Conservation (phyloP, 345 rosid species). For the Euphorbia peplus region DNA sequence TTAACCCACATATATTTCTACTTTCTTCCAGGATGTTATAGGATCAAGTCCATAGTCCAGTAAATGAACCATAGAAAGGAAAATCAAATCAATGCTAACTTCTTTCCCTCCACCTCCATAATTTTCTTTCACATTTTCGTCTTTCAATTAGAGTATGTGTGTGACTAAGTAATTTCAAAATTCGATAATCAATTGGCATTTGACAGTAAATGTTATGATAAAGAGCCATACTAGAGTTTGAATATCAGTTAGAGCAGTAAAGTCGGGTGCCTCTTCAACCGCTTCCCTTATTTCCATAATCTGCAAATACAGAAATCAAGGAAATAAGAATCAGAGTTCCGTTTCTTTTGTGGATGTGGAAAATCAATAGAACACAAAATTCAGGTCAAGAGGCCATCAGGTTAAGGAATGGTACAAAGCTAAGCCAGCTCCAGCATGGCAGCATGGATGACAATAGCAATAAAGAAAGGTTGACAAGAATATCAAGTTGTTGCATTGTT, state of each 20-base stretch:
- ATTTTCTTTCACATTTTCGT: neutral
- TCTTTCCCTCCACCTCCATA: neutral
- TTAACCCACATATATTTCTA: too few species aligned
- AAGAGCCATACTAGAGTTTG: slow-evolving; percentile 49
- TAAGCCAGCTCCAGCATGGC: neutral
- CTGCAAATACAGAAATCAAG: slow-evolving; percentile 35
- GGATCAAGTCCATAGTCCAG: neutral
- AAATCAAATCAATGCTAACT: neutral
- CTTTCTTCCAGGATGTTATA: too few species aligned
- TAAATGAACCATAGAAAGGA: neutral
- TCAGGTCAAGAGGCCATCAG: neutral
- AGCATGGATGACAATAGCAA: neutral
- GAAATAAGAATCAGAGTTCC: neutral
- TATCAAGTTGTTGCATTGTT: too few species aligned
- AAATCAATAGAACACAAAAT: neutral
- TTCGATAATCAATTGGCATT: neutral
- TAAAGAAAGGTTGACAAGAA: too few species aligned
- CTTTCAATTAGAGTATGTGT: neutral
- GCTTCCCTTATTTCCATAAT: slow-evolving; percentile 92
- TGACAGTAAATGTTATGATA: slow-evolving; percentile 10
- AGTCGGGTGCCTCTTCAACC: slow-evolving; percentile 69
- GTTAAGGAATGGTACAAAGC: neutral
- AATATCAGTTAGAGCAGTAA: slow-evolving; percentile 53
- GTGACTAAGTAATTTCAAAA: neutral
- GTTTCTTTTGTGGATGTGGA: neutral